Evolutionary conservation across 2,329 filamentous ascomycete species (phyloP), one percentile per base, ranked within the genome.

Genomic region (Lasiodiplodia gonubiensis): DNA sequence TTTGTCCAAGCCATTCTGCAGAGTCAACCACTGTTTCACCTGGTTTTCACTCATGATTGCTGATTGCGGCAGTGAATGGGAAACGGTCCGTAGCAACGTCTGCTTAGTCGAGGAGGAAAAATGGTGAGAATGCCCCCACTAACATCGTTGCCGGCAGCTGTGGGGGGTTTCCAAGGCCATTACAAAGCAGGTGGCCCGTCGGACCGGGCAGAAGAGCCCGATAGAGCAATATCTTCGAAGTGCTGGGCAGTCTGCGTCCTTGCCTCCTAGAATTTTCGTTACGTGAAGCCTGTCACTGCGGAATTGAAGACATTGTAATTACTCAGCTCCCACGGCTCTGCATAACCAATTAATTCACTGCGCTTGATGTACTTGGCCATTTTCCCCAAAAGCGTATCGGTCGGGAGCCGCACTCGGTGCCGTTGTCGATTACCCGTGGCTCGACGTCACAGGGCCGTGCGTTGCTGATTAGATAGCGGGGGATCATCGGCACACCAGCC

Each of bases 1-100:
- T 60, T 80, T 80, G 71, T 81, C 80, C 18, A 82, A 73, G 5
- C 80, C 80, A 73, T 81, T 74, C 69, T 82, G 80, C 42, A 73
- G 73, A 16, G 80, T 81, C 53, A 78, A 73, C 81, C 80, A 82
- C 70, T 78, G 78, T 72, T 76, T 79, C 68, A 77, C 72, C 67
- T 71, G 74, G n/a, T 73, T 73, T 11, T 64, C 57, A 46, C 57
- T 30, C 66, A 67, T 67, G 25, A 14, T 61, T 23, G 51, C 52
- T 48, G 39, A 12, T 54, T 49, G 52, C n/a, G 52, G 49, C 12
- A 49, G 55, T 33, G 18, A 55, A n/a, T 63, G 49, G 16, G 51
- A 49, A 37, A 48, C 35, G 18, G 14, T 27, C 27, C 8, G 39
- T 23, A 49, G 57, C 57, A 61, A 23, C 11, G 14, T 42, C 39